These are phyloP conservation scores for Fusarium temperatum DNA, from an alignment of 2,329 filamentous ascomycete species.

Conservation along the genomic window DNA sequence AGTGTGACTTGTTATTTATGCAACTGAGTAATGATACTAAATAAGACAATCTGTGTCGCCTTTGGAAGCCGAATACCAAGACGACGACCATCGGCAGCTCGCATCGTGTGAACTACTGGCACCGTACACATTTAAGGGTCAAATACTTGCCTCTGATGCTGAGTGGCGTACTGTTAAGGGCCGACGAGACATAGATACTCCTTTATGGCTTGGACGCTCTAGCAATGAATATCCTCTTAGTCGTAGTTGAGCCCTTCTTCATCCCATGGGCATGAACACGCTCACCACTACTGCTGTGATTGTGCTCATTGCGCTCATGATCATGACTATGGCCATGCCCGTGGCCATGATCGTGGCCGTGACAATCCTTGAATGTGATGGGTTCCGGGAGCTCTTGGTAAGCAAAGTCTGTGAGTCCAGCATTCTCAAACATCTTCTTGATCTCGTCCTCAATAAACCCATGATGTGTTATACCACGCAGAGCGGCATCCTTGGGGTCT, in stretches of 20 bases:
- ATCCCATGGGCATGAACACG: conserved; percentile 18
- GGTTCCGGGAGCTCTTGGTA: conserved; percentile 63
- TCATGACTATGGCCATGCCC: not conserved
- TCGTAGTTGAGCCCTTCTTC: not conserved
- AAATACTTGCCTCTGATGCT: not conserved
- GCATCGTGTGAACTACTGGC: not conserved
- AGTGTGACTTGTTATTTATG: not conserved
- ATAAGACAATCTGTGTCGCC: not conserved
- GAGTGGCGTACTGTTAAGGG: not conserved
- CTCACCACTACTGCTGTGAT: not conserved
- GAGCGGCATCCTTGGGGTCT: conserved; percentile 32
- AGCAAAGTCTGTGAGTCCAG: conserved; percentile 67
- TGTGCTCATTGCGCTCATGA: conserved; percentile 14
- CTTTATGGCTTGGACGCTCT: conserved; percentile 53
- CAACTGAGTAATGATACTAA: not conserved
- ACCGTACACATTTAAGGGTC: not conserved
- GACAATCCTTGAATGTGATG: conserved; percentile 51
- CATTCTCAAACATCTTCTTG: conserved; percentile 68
- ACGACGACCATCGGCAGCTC: not conserved
- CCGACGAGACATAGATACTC: not conserved
- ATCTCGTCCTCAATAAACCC: conserved; percentile 72
- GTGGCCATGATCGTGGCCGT: conserved; percentile 6
- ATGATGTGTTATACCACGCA: conserved; percentile 68
- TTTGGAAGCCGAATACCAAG: not conserved
- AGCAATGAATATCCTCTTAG: conserved; percentile 54